A percentile compares a stretch with the other conserved stretches of the same genome.
phyloP scores from a whole-genome alignment of 2,329 filamentous ascomycete species.

The Colletotrichum truncatum region DNA sequence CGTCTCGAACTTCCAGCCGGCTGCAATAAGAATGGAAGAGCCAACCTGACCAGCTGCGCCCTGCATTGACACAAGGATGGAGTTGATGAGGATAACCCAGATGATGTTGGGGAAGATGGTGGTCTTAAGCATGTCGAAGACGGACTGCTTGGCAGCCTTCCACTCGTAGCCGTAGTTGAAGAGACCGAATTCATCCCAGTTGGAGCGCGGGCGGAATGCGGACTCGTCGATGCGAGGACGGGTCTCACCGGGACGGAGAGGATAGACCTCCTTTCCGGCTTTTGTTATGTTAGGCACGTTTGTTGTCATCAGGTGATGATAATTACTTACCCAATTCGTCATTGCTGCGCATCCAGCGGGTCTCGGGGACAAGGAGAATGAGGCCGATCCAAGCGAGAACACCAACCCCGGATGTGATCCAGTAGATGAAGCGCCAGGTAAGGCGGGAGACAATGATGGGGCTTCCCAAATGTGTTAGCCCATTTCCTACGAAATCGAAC shows the following conservation, averaged over 20 bases:
- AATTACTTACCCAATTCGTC: slow-evolving; percentile 38
- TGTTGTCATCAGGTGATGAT: too few species aligned
- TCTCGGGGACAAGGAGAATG: slow-evolving; percentile 47
- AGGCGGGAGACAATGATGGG: slow-evolving; percentile 40
- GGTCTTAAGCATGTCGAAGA: slow-evolving; percentile 42
- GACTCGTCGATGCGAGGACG: slow-evolving; percentile 29
- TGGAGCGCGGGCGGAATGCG: slow-evolving; percentile 36
- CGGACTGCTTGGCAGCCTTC: slow-evolving; percentile 33
- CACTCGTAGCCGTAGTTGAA: slow-evolving; percentile 42
- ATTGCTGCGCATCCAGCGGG: slow-evolving; percentile 41
- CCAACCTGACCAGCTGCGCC: slow-evolving; percentile 39
- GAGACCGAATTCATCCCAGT: slow-evolving; percentile 43
- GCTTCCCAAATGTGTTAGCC: slow-evolving; percentile 22
- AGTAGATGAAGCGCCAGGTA: slow-evolving; percentile 47
- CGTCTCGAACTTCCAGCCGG: slow-evolving; percentile 41
- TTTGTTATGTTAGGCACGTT: not conserved
- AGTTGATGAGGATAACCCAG: slow-evolving; percentile 43
- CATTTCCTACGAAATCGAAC: too few species aligned
- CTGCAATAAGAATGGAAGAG: slow-evolving; percentile 30
- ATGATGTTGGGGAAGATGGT: slow-evolving; percentile 45
- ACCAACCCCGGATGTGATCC: slow-evolving; percentile 40
- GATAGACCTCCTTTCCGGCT: slow-evolving; percentile 32
- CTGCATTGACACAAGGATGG: slow-evolving; percentile 41
- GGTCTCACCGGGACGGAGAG: slow-evolving; percentile 29
- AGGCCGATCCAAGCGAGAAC: slow-evolving; percentile 44